phyloP scores from a whole-genome alignment of 495 filamentous ascomycete genomes.

The Tuber microsphaerosporum region DNA sequence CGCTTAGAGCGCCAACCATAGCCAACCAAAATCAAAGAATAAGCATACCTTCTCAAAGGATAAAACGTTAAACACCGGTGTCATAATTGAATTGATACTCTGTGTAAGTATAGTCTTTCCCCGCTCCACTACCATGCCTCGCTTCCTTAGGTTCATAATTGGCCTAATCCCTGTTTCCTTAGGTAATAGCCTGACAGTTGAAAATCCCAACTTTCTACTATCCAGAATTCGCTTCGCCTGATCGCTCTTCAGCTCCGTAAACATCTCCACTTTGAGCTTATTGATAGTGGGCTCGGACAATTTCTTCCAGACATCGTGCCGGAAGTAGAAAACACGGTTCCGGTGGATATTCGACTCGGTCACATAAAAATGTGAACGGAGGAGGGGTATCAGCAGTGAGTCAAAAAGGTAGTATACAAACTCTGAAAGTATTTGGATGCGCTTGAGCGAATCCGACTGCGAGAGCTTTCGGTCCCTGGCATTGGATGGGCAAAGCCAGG shows the following conservation, averaged over 20 bases:
- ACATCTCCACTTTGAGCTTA: conserved; percentile 63
- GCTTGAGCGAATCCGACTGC: conserved; percentile 65
- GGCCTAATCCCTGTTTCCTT: conserved; percentile 57
- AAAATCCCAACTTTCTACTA: conserved; percentile 61
- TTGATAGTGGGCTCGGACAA: conserved; percentile 66
- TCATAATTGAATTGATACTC: conserved; percentile 75
- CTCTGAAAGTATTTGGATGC: conserved; percentile 70
- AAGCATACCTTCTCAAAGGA: conserved; percentile 62
- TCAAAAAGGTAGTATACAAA: conserved; percentile 90
- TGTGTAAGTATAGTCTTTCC: conserved; percentile 46
- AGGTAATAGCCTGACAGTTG: conserved; percentile 52
- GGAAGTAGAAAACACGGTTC: conserved; percentile 84
- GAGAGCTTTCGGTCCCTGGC: conserved; percentile 52
- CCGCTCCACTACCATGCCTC: conserved; percentile 46
- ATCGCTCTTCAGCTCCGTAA: conserved; percentile 64
- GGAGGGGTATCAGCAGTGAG: conserved; percentile 77
- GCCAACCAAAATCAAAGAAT: neutral
- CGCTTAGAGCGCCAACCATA: neutral
- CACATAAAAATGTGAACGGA: conserved; percentile 84
- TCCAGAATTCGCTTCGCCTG: conserved; percentile 55
- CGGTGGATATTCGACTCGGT: conserved; percentile 78
- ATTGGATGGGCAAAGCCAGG: conserved; percentile 62
- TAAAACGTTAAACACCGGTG: conserved; percentile 68
- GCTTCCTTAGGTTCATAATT: conserved; percentile 75
- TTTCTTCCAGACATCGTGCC: conserved; percentile 81